These are phyloP conservation scores for Hypoxylon trugodes DNA, from an alignment of 495 filamentous ascomycete species.

Conservation along the genomic window DNA sequence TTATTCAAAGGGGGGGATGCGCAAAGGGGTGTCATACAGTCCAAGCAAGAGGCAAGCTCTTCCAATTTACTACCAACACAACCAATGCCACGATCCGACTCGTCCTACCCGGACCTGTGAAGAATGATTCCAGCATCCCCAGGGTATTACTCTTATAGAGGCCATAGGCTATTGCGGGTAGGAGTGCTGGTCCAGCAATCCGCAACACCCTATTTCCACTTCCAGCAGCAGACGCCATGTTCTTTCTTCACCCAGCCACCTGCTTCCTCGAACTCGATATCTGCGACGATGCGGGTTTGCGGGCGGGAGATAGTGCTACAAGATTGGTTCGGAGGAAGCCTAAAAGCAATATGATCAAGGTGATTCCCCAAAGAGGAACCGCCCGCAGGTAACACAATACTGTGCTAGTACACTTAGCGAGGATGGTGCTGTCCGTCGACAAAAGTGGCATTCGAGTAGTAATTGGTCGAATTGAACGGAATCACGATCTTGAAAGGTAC, in stretches of 20 bases:
- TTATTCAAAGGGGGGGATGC: background rate
- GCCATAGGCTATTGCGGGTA: slow-evolving; percentile 50
- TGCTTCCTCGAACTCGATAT: background rate
- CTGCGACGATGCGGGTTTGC: background rate
- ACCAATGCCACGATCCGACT: slow-evolving; percentile 59
- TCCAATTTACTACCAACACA: slow-evolving; percentile 69
- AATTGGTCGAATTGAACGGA: background rate
- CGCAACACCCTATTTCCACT: slow-evolving; percentile 43
- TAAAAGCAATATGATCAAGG: slow-evolving; percentile 44
- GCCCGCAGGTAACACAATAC: slow-evolving; percentile 51
- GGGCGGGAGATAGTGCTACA: slow-evolving; percentile 8
- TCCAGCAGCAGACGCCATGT: slow-evolving; percentile 55
- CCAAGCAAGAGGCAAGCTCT: slow-evolving; percentile 79
- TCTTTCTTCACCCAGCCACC: background rate
- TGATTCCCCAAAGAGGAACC: slow-evolving; percentile 52
- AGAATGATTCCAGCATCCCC: slow-evolving; percentile 47
- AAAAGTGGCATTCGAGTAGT: slow-evolving; percentile 35
- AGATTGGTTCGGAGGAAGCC: slow-evolving; percentile 40
- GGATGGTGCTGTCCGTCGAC: slow-evolving; percentile 22
- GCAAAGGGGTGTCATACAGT: slow-evolving; percentile 60
- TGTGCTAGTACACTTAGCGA: slow-evolving; percentile 47
- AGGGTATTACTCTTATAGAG: slow-evolving; percentile 53
- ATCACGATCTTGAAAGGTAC: too few species aligned
- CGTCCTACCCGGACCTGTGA: slow-evolving; percentile 60
- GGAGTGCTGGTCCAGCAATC: slow-evolving; percentile 45